Evolutionary conservation across 805 yeast genomes (phyloP), one percentile per base, ranked within the genome.

Genomic region (Metahyphopichia silvanorum): DNA sequence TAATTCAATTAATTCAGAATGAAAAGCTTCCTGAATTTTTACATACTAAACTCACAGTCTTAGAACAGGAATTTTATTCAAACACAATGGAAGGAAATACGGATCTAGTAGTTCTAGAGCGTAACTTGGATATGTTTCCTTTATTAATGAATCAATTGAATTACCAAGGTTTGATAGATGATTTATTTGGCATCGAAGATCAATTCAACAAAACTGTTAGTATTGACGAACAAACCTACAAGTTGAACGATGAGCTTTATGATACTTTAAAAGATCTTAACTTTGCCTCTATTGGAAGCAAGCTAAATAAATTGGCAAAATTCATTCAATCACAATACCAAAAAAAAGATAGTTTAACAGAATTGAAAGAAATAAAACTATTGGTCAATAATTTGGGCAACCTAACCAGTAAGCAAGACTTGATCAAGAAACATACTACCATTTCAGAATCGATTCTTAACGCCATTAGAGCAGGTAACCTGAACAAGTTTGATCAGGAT

Each of bases 81-180:
- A 38, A 47, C 10, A 59, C 55, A 34, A 57, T 65, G 21, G 64
- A 64, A 8, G 61, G 73, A 28, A 80, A 79, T 37, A 72, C 79
- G 32, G 94, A 91, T 49, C 58, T 89, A 18, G 68, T 91, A 5
- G 80, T 89, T 1, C 49, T 91, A 14, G 98, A 91, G 50, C 65
- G 98, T 29, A 76, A 80, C 33, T 54, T 81, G 18, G 98, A 91
- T 57, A 70, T 76, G 26, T 55, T 84, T 4, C 77, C 95, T 1
- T 81, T 87, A 1, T 47, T 86, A 8, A 59, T 87, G 34, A 76
- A 79, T 16, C 97, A 89, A 47, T 59, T 89, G 45, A 84, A 87
- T 2, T 91, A 89, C 53, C 66, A 75, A 12, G 98, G 98, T 0
- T 63, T 93, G 11, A 63, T 88, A 14, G 89, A 85, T 52, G 96